These are phyloP conservation scores for Fusarium praegraminearum DNA, from an alignment of 2,329 filamentous ascomycete genomes.

Conservation along the genomic window DNA sequence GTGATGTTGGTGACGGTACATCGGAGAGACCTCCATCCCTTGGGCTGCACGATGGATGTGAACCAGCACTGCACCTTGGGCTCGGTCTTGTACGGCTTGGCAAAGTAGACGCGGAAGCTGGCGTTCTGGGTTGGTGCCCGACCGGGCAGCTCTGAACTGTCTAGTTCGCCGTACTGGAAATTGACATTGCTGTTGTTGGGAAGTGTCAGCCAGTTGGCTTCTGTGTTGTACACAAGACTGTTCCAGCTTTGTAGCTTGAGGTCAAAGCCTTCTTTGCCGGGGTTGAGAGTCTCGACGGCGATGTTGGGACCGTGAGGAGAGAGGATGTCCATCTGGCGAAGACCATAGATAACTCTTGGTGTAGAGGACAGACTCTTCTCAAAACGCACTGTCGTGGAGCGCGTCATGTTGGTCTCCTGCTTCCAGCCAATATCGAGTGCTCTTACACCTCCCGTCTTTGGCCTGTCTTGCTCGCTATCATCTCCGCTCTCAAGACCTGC, in stretches of 20 bases:
- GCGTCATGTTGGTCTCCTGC: not conserved
- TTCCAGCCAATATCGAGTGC: not conserved
- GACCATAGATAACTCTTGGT: not conserved
- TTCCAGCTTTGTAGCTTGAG: slow-evolving; percentile 1
- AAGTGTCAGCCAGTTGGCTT: not conserved
- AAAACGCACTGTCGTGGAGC: not conserved
- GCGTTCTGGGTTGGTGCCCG: not conserved
- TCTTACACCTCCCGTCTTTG: not conserved
- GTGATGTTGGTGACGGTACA: not conserved
- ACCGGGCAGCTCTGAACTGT: not conserved
- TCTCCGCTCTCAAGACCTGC: not conserved
- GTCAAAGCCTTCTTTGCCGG: not conserved
- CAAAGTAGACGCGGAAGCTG: not conserved
- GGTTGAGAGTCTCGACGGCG: not conserved
- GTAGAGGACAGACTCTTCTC: not conserved
- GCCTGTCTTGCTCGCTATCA: not conserved
- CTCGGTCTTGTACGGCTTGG: not conserved
- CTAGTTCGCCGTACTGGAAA: not conserved
- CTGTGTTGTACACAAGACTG: not conserved
- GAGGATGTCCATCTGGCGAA: not conserved
- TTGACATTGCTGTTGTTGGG: not conserved
- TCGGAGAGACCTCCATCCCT: not conserved
- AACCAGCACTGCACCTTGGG: not conserved
- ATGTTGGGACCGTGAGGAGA: not conserved
- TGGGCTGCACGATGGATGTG: not conserved